Conservation (phyloP, 2,329 filamentous ascomycete species). For the Exophiala sp. region DNA sequence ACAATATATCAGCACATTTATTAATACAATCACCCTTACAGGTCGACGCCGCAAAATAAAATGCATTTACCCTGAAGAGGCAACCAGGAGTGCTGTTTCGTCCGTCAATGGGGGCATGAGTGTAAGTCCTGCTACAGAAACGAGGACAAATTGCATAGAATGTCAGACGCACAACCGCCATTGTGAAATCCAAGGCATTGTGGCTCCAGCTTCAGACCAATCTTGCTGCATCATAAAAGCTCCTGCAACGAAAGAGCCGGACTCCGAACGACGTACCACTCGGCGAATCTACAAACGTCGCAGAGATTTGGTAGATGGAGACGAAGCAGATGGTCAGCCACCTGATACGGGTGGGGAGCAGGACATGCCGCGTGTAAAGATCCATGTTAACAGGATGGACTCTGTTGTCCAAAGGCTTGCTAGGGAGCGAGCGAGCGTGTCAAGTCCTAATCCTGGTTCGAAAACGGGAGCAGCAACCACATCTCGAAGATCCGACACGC, state of each 20-base stretch:
- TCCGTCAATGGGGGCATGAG: not conserved
- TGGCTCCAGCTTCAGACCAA: slow-evolving; percentile 4
- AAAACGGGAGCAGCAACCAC: not conserved
- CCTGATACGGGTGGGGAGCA: not conserved
- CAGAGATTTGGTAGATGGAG: not conserved
- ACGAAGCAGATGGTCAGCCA: not conserved
- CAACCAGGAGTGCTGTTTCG: not conserved
- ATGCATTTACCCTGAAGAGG: slow-evolving; percentile 20
- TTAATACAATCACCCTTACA: not conserved
- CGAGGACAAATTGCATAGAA: slow-evolving; percentile 19
- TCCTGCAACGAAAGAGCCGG: not conserved
- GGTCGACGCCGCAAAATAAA: slow-evolving; percentile 29
- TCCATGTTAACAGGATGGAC: slow-evolving; percentile 18
- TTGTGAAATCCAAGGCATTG: slow-evolving; percentile 23
- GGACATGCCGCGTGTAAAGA: slow-evolving; percentile 7
- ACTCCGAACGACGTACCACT: not conserved
- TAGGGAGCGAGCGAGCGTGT: not conserved
- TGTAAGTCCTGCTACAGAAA: not conserved
- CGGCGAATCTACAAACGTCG: slow-evolving; percentile 19
- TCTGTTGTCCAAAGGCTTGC: slow-evolving; percentile 18
- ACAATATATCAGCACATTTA: no score
- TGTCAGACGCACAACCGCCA: slow-evolving; percentile 19
- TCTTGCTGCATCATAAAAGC: not conserved
- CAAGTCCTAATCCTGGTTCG: not conserved
- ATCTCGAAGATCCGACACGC: slow-evolving; percentile 3